A percentile compares a stretch with the other conserved stretches of the same genome.
Conservation (phyloP, 176 grass and related monocot genomes). For the Dendrocalamus sinicus region DNA sequence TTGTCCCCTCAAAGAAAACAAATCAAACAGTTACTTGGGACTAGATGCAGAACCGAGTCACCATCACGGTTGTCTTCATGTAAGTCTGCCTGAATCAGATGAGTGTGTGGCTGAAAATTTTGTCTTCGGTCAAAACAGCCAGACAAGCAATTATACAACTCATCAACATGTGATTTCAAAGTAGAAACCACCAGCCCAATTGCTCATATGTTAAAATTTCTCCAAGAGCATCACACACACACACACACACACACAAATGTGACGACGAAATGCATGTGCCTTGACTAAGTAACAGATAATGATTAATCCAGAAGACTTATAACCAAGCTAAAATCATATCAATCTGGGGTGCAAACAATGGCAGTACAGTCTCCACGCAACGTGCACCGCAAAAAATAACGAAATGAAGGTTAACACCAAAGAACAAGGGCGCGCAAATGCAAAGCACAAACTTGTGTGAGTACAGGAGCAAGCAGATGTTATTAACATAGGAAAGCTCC, state of each 20-base stretch:
- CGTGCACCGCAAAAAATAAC: neutral
- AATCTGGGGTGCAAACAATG: slow-evolving; percentile 17
- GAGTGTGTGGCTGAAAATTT: slow-evolving; percentile 31
- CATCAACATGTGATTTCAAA: slow-evolving; percentile 17
- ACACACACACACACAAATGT: slow-evolving; percentile 5
- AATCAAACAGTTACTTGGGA: slow-evolving; percentile 19
- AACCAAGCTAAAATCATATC: slow-evolving; percentile 16
- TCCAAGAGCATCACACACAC: neutral
- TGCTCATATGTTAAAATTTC: slow-evolving; percentile 25
- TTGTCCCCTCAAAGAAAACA: slow-evolving; percentile 22
- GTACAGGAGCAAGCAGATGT: slow-evolving; percentile 42
- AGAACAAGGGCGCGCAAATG: neutral
- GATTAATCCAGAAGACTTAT: slow-evolving; percentile 2
- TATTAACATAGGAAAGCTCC: slow-evolving; percentile 60
- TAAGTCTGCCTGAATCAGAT: neutral
- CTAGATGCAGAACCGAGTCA: slow-evolving; percentile 14
- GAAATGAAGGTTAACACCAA: neutral
- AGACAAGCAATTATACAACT: slow-evolving; percentile 21
- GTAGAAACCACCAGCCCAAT: slow-evolving; percentile 14
- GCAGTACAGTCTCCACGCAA: neutral
- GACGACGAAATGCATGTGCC: slow-evolving; percentile 19
- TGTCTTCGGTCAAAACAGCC: neutral
- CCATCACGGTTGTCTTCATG: neutral
- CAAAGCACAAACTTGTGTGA: neutral
- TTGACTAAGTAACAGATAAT: neutral